A percentile compares a stretch with the other conserved stretches of the same genome.
Conservation (phyloP, 2,329 filamentous ascomycete genomes). For the Albophoma yamanashiensis region DNA sequence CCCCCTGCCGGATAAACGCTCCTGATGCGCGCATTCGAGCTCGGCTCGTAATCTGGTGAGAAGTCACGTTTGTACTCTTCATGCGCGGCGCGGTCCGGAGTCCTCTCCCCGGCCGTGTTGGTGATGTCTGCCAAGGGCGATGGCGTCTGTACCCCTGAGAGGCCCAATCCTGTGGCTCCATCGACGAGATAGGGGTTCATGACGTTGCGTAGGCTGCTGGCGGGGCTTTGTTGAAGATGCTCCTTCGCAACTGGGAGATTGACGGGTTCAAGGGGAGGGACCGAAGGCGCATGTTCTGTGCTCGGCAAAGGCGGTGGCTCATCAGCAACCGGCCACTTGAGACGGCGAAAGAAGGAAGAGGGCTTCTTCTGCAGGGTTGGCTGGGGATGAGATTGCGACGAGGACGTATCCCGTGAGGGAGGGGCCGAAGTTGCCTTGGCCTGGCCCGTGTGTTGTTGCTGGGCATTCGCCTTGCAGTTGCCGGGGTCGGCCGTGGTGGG, state of each 20-base stretch:
- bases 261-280: conserved; percentile 25
- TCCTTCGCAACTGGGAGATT: conserved; percentile 18
- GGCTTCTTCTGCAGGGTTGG: conserved; percentile 73
- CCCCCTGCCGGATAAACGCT: conserved; percentile 41
- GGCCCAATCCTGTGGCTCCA: conserved; percentile 17
- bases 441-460: conserved; percentile 1
- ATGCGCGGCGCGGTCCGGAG: conserved; percentile 16
- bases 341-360: conserved; percentile 85
- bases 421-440: conserved; percentile 35
- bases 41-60: conserved; percentile 65
- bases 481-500: conserved; percentile 19
- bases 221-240: conserved; percentile 41
- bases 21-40: conserved; percentile 60
- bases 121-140: conserved; percentile 14
- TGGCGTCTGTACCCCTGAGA: conserved; percentile 8
- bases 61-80: conserved; percentile 46
- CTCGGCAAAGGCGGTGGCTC: conserved; percentile 49
- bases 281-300: conserved; percentile 29
- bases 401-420: conserved; percentile 36
- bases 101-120: conserved; percentile 7
- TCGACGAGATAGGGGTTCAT: conserved; percentile 69
- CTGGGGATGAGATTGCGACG: conserved; percentile 34
- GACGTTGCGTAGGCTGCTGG: conserved; percentile 72
- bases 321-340: conserved; percentile 82
- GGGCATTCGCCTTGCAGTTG: conserved; percentile 30